Conservation (phyloP, 306 rosid species). For the Amphicarpaea edgeworthii region DNA sequence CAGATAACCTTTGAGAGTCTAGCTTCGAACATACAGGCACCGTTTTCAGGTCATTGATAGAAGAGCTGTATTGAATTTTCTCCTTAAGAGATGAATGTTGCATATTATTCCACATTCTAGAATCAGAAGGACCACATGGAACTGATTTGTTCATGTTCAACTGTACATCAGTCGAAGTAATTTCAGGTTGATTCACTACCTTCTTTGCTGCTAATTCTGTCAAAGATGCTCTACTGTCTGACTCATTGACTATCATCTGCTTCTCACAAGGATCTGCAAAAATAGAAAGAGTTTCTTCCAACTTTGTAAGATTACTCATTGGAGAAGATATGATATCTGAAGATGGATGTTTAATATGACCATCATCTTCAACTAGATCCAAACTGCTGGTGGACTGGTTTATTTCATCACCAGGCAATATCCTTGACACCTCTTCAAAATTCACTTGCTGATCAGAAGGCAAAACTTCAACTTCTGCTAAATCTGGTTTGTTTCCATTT, state of each 20-base stretch:
- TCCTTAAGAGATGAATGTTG: conserved; percentile 46
- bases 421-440: conserved; percentile 50
- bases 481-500: conserved; percentile 48
- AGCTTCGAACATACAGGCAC: conserved; percentile 48
- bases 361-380: conserved; percentile 48
- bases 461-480: conserved; percentile 45
- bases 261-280: conserved; percentile 47
- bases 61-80: conserved; percentile 44
- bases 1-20: conserved; percentile 44
- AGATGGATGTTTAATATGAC: conserved; percentile 48
- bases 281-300: conserved; percentile 50
- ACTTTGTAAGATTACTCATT: conserved; percentile 40
- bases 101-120: conserved; percentile 42
- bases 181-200: conserved; percentile 48
- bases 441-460: conserved; percentile 41
- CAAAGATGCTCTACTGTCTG: conserved; percentile 46
- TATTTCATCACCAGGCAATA: conserved; percentile 50
- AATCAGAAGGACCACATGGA: conserved; percentile 41
- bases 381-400: conserved; percentile 46
- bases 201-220: conserved; percentile 41
- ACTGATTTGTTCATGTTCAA: conserved; percentile 45
- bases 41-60: conserved; percentile 49
- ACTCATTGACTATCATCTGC: conserved; percentile 51
- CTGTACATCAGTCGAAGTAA: conserved; percentile 49
- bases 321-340: conserved; percentile 46